These are phyloP conservation scores for Coemansia sp. DNA, from an alignment of 192 early-diverging fungal genomes.

Conservation along the genomic window DNA sequence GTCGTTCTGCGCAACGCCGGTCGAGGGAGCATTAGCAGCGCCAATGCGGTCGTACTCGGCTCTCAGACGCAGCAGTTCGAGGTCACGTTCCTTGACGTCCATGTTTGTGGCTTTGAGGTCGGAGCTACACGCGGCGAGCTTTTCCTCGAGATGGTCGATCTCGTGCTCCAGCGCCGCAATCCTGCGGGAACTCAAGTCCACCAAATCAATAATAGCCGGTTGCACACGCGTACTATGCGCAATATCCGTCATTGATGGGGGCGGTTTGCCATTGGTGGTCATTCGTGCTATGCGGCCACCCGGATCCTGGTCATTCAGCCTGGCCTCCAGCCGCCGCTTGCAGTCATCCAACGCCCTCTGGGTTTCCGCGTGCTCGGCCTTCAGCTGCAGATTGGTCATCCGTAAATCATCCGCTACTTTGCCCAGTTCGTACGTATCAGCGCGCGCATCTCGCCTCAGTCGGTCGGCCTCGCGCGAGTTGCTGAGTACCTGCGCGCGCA, in stretches of 20 bases:
- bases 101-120: slow-evolving; percentile 28
- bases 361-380: slow-evolving; percentile 25
- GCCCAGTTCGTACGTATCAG: slow-evolving; percentile 9
- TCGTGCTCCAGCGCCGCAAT: slow-evolving; percentile 43
- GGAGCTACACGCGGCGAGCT: slow-evolving; percentile 3
- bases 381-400: slow-evolving; percentile 24
- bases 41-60: slow-evolving; percentile 10
- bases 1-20: background rate
- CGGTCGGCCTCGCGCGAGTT: slow-evolving; percentile 29
- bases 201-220: slow-evolving; percentile 30
- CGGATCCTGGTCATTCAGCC: slow-evolving; percentile 16
- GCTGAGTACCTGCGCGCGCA: slow-evolving; percentile 34
- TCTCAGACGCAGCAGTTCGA: slow-evolving; percentile 39
- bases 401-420: slow-evolving; percentile 27
- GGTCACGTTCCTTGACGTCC: slow-evolving; percentile 37
- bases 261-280: slow-evolving; percentile 1
- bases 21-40: background rate
- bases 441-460: slow-evolving; percentile 21
- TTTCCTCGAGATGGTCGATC: slow-evolving; percentile 23
- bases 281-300: slow-evolving; percentile 25
- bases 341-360: slow-evolving; percentile 19
- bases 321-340: slow-evolving; percentile 15
- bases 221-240: background rate
- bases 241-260: background rate
- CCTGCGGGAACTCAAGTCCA: slow-evolving; percentile 36